A percentile compares a stretch with the other conserved stretches of the same genome.
These are phyloP conservation scores for Dipodascus geniculatus DNA, from an alignment of 805 yeast species.

Conservation along the genomic window DNA sequence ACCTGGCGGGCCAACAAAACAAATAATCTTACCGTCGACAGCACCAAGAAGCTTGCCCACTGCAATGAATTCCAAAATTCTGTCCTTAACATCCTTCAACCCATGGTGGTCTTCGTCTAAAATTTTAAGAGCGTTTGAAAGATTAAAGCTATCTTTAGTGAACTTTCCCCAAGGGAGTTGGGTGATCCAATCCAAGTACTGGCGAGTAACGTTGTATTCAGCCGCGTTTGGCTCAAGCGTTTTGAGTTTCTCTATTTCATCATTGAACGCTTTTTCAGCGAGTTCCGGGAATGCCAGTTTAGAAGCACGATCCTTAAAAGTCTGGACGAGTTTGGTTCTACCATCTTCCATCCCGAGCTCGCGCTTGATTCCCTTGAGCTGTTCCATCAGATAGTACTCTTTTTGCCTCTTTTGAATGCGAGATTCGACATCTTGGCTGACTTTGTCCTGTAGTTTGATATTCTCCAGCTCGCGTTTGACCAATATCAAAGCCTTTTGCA, in stretches of 20 bases:
- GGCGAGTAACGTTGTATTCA: slow-evolving; percentile 81
- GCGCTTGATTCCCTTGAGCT: slow-evolving; percentile 41
- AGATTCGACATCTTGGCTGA: slow-evolving; percentile 72
- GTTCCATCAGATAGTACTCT: slow-evolving; percentile 75
- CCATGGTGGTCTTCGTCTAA: slow-evolving; percentile 84
- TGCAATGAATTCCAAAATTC: slow-evolving; percentile 91
- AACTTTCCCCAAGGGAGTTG: slow-evolving; percentile 90
- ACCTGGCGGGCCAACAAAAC: slow-evolving; percentile 98
- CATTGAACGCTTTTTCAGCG: slow-evolving; percentile 77
- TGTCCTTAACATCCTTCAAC: slow-evolving; percentile 78
- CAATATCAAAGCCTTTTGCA: slow-evolving; percentile 64
- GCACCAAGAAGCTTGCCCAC: slow-evolving; percentile 86
- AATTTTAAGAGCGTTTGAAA: slow-evolving; percentile 53
- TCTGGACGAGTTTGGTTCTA: slow-evolving; percentile 68
- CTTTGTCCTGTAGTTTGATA: slow-evolving; percentile 68
- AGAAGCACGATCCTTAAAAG: slow-evolving; percentile 67
- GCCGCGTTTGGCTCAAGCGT: slow-evolving; percentile 79
- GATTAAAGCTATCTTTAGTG: slow-evolving; percentile 70
- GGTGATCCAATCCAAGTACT: slow-evolving; percentile 90
- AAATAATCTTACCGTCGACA: slow-evolving; percentile 90
- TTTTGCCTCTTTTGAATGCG: slow-evolving; percentile 73
- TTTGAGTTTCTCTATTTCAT: slow-evolving; percentile 67
- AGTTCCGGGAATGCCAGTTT: slow-evolving; percentile 66
- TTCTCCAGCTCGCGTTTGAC: slow-evolving; percentile 77
- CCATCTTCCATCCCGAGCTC: slow-evolving; percentile 87